These are phyloP conservation scores for Posidonia australis DNA, from an alignment of 106 monocot species.

Conservation along the genomic window DNA sequence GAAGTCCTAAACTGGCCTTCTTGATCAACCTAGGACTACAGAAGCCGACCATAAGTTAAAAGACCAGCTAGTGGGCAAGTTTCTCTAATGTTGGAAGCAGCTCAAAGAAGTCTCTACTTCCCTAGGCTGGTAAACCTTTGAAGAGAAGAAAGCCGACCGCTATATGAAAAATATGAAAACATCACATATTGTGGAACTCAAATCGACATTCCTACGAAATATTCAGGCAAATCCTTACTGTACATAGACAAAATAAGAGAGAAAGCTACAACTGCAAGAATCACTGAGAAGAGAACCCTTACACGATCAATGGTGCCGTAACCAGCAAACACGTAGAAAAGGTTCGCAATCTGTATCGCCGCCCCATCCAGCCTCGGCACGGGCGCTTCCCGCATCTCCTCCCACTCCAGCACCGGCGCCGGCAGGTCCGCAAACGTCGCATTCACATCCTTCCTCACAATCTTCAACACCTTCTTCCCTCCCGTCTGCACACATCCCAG, in stretches of 20 bases:
- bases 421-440: slow-evolving; percentile 71
- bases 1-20: too few species aligned
- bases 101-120: too few species aligned
- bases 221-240: too few species aligned
- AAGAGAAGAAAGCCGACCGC: too few species aligned
- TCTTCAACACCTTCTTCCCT: not conserved
- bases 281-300: slow-evolving; percentile 2
- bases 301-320: slow-evolving; percentile 62
- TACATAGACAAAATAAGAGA: not conserved
- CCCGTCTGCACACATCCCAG: not conserved
- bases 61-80: too few species aligned
- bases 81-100: too few species aligned
- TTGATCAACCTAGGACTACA: too few species aligned
- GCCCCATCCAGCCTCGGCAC: slow-evolving; percentile 76
- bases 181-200: too few species aligned
- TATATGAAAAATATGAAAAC: too few species aligned
- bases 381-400: slow-evolving; percentile 60
- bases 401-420: slow-evolving; percentile 63
- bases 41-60: too few species aligned
- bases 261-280: not conserved
- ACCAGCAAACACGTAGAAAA: slow-evolving; percentile 72
- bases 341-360: slow-evolving; percentile 58
- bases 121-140: too few species aligned
- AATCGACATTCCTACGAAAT: too few species aligned
- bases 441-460: slow-evolving; percentile 21